These are phyloP conservation scores for Lepidium aucheri DNA, from an alignment of 345 rosid genomes.

Conservation along the genomic window DNA sequence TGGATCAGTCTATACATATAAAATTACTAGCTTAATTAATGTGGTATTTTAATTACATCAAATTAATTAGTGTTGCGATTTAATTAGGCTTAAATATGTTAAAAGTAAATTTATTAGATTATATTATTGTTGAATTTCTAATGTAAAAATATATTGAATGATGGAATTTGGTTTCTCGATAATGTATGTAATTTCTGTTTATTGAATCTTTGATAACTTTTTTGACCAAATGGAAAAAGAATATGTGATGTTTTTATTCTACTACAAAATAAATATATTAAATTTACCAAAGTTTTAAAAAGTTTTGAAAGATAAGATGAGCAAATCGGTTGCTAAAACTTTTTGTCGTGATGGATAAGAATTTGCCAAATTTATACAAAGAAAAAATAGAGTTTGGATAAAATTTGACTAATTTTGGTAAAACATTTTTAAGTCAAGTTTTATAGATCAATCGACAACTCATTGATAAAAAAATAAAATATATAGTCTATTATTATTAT, in stretches of 20 bases:
- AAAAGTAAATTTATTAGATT: not conserved
- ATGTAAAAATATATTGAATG: constrained; percentile 1
- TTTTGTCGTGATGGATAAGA: constrained; percentile 10
- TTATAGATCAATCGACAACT: not conserved
- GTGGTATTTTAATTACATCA: not conserved
- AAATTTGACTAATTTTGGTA: not conserved
- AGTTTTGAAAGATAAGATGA: not conserved
- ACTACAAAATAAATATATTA: too few relatives aligned
- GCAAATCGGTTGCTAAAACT: not conserved
- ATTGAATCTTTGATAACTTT: too few relatives aligned
- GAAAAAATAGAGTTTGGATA: not conserved
- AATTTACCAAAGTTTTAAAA: too few relatives aligned
- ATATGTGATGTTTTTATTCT: too few relatives aligned
- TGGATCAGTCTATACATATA: constrained; percentile 45
- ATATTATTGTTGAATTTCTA: not conserved
- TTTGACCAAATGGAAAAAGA: too few relatives aligned
- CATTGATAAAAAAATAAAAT: too few relatives aligned
- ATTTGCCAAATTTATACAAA: not conserved
- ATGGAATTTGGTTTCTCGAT: not conserved
- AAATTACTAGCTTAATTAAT: constrained; percentile 3
- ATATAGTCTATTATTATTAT: not conserved
- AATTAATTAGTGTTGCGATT: not conserved
- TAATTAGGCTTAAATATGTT: not conserved
- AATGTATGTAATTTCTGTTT: not conserved
- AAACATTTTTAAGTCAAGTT: constrained; percentile 4